A percentile compares a stretch with the other conserved stretches of the same genome.
Conservation (phyloP, 1,139 yeast species). For the Geotrichum reessii region DNA sequence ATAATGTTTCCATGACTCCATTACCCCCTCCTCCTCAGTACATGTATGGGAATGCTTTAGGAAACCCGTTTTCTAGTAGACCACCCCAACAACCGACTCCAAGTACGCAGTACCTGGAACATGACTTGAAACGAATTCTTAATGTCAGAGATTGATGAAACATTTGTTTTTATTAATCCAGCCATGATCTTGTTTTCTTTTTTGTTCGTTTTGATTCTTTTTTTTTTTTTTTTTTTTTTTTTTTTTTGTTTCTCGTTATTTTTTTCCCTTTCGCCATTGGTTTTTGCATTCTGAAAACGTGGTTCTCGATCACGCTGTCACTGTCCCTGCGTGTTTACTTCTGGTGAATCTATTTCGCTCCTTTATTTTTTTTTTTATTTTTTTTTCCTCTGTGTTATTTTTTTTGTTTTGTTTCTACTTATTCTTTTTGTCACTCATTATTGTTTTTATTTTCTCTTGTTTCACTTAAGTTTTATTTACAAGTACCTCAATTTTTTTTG, state of each 20-base stretch:
- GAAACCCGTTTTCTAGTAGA: background rate
- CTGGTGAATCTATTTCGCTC: background rate
- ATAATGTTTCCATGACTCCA: background rate
- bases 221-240: background rate
- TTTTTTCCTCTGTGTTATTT: slow-evolving; percentile 8
- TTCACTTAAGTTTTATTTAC: background rate
- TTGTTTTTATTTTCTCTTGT: slow-evolving; percentile 1
- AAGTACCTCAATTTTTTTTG: background rate
- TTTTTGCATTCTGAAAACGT: background rate
- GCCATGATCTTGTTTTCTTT: slow-evolving; percentile 5
- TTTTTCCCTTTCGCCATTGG: background rate
- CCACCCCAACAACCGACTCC: background rate
- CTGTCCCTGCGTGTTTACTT: background rate
- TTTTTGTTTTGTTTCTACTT: background rate
- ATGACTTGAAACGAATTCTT: slow-evolving; percentile 18
- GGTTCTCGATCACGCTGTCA: background rate
- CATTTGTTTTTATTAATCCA: background rate
- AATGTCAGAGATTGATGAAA: slow-evolving; percentile 13
- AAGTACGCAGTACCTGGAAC: slow-evolving; percentile 5
- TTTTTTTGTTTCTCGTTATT: background rate
- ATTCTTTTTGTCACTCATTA: background rate
- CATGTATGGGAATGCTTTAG: background rate
- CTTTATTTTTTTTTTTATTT: slow-evolving; percentile 4
- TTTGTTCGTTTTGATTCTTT: background rate
- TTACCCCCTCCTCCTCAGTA: background rate